phyloP scores from a whole-genome alignment of 768 basidiomycete species.

The Pleurotus citrinopileatus region DNA sequence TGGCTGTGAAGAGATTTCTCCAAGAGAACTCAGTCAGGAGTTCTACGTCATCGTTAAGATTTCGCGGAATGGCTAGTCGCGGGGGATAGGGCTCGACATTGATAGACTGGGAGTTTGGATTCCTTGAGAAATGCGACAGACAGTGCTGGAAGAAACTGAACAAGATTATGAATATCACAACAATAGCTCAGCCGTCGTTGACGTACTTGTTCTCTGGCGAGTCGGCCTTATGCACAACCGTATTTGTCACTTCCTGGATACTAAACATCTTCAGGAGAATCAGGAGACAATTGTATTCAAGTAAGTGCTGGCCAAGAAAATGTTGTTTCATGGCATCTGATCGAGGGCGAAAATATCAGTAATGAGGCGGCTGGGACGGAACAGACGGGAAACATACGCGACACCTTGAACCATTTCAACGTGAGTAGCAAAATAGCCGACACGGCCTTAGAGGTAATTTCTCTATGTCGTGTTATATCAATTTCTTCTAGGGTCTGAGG shows the following conservation, averaged over 20 bases:
- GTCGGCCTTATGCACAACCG: constrained; percentile 88
- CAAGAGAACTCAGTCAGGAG: constrained; percentile 93
- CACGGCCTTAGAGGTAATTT: constrained; percentile 96
- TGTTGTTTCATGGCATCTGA: constrained; percentile 98
- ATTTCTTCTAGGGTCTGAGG: constrained; percentile 86
- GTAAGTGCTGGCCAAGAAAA: constrained; percentile 90
- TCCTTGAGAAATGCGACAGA: constrained; percentile 69
- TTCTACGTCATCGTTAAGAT: constrained; percentile 85
- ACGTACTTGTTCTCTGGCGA: constrained; percentile 78
- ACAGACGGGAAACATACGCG: constrained; percentile 59
- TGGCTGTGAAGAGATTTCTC: constrained; percentile 95
- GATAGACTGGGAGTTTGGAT: constrained; percentile 51
- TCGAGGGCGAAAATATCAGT: neutral
- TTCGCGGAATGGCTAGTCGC: constrained; percentile 67
- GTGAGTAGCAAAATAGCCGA: constrained; percentile 90
- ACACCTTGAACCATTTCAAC: constrained; percentile 98
- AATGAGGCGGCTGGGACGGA: neutral
- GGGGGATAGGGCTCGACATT: constrained; percentile 38
- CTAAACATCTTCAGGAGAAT: constrained; percentile 98
- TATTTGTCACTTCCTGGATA: constrained; percentile 83
- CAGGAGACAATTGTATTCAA: constrained; percentile 93
- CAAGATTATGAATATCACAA: constrained; percentile 5
- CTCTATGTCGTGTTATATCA: constrained; percentile 91
- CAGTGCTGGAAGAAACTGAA: constrained; percentile 96
- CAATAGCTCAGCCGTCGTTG: neutral